Base-by-base conservation (phyloP, 257 asterid genomes). In the Solanum pennellii region DNA sequence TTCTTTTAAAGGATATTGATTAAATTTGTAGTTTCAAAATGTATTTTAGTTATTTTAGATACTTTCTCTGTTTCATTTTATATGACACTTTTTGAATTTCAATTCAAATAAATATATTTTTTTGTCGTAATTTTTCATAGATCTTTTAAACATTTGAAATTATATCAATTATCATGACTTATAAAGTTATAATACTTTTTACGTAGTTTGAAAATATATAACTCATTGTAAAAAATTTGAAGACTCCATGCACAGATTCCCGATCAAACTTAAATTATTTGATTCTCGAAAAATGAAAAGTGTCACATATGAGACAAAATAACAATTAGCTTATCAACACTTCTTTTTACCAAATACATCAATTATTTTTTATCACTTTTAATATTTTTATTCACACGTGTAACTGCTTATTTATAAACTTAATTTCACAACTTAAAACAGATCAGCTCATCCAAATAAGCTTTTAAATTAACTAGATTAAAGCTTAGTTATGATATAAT, bases 11-110 rank as follows among this genome's bases (percentile, higher is more conserved):
- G 18, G 4, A 5, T 65, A 65, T 7, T 60, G n/a, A 60, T 60
- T 60, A 60, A 60, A 60, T 60, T 52, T 60, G 1, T 21, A 23
- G n/a, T 60, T 23, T 60, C 3, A 21, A 60, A 60, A 60, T 60
- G 18, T n/a, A 65, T 65, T n/a, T n/a, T 12, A 65, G 16, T 65
- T 65, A n/a, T 65, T 37, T 37, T 37, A 37, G 39, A 37, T 37
- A 37, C 0, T 5, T 37, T 37, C 0, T 5, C 7, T 6, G 6
- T 37, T 6, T 37, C 0, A 37, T 37, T 37, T 37, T 37, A 37
- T 37, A 7, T 37, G 7, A 5, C 0, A 37, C 0, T 37, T 0
- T 6, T 6, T 5, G 7, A 37, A 37, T 37, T 37, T 37, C 2
- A 0, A 37, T 37, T 37, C 0, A 37, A 37, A 37, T 5, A 1